Base-by-base conservation (phyloP, 805 yeast genomes). In the Wickerhamomyces mucosus region DNA sequence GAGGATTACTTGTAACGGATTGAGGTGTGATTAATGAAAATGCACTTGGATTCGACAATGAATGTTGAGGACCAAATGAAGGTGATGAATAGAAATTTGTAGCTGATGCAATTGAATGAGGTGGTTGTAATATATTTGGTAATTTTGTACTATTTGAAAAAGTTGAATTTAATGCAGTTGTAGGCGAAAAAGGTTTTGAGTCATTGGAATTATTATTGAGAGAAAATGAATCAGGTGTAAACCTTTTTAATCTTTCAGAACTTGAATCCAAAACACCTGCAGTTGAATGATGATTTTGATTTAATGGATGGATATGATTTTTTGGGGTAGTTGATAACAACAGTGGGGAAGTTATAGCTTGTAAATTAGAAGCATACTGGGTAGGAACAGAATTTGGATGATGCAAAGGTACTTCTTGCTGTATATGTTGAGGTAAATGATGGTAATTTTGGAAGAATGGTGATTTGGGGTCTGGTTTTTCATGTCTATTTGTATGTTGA, bases 321-420 rank as follows among this genome's bases (percentile, higher is more conserved):
- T 48, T 46, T 13, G 51, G 52, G 5, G 51, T 51, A 12, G 76
- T 70, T 7, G 78, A 68, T 27, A 78, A 58, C 37, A 77, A 53
- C 31, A 77, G 56, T 1, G 84, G 84, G 12, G 81, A 74, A 0
- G 83, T 76, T 35, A 77, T 75, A 21, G 75, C 53, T 38, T 71
- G 69, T 31, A 77, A 53, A 26, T 76, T 76, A 0, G 79, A 73
- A 19, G 79, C 81, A 61, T 73, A 77, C 45, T 75, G 81, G 2
- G 81, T 69, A 12, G 84, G 84, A 2, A 81, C 75, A 1, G 80
- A 73, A 4, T 73, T 61, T 6, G 84, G 84, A 46, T 75, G 75
- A 51, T 75, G 48, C 6, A 47, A 20, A 12, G 52, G 52, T 2
- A 47, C 52, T 15, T 47, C 50, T n/a, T 45, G 49, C 19, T 44